Evolutionary conservation across 176 grass and related monocot species (phyloP), one percentile per base, ranked within the genome.

Genomic region (Triticum aestivum): DNA sequence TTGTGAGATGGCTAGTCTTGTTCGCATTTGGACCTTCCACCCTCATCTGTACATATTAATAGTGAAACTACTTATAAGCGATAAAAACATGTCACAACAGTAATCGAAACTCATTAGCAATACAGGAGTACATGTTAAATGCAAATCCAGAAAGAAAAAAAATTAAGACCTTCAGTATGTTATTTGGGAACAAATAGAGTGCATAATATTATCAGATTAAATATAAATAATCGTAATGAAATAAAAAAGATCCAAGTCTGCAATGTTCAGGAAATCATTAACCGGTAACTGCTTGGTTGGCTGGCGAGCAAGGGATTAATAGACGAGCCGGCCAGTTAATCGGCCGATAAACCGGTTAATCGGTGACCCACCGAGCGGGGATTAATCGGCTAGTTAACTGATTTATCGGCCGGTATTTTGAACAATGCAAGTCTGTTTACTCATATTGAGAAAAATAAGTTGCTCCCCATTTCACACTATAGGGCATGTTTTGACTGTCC

Each of bases 1-100:
- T 11, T 37, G 90, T 92, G 82, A 96, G 88, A 92, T 99, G 92
- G 78, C 84, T 86, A 88, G 94, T 90, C 85, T 84, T 94, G 80
- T 94, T 83, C 11, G 85, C 83, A 74, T 86, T 92, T 73, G 94
- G 68, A 70, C 94, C 87, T 85, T 99, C 97, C 39, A 94, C 82
- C 82, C 97, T 95, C 97, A 99, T 90, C 97, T 99, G 88, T 78
- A 87, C 76, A 83, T 85, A 63, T 79, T 32, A 78, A 81, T 32
- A 86, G 33, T 37, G 2, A 58, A 86, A 86, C 70, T 86, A 86
- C 65, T 44, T 64, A 77, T 69, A 74, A 39, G 37, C n/a, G 80
- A 79, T 51, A 8, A 64, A 89, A 59, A 51, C 27, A 77, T 33
- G 8, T 11, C 27, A 26, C 27, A 26, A 67, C 17, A 42, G 33